Evolutionary conservation across 176 grass and related monocot species (phyloP), one percentile per base, ranked within the genome.

Genomic region (Carex myosuroides): DNA sequence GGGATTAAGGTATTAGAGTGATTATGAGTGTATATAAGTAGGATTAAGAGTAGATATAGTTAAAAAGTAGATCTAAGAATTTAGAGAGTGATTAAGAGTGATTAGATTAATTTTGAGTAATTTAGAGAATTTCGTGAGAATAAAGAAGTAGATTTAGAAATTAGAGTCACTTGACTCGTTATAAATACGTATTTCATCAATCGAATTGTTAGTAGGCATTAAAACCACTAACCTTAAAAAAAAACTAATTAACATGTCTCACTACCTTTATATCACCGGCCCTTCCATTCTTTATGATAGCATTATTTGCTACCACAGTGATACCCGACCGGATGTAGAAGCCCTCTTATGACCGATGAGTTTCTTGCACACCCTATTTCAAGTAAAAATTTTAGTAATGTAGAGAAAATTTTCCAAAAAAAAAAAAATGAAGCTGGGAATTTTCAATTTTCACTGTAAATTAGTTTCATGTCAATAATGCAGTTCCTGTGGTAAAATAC

Each of bases 311-410:
- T 30, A 95, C 81, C 80, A 92, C 71, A 2, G 86, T 81, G 13
- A 95, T 86, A 41, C 93, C 89, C 0, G 93, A 91, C 54, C 90
- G 81, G 50, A 95, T 91, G 61, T 92, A 91, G 50, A 92, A 95
- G 20, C 90, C 90, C 3, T 92, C 87, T 0, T 83, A 0, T 85
- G 82, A 33, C 88, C 3, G 87, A 88, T 91, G 87, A 14, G 88
- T 89, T 62, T 95, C 88, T 79, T 95, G 84, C 63, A 95, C 81
- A 60, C 90, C 93, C 93, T 95, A 44, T 72, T 67, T 60, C 6
- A 44, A 37, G 57, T 48, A 81, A 37, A 41, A 64, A 44, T 78
- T 18, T 16, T 0, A 81, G 20, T 37, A 64, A 62, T 80, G 16
- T 10, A n/a, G 5, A 60, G 26, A 39, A 1, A 64, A 5, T 16